Evolutionary conservation across 441 rosid species (phyloP).

Genomic region (Adansonia rubrostipa): DNA sequence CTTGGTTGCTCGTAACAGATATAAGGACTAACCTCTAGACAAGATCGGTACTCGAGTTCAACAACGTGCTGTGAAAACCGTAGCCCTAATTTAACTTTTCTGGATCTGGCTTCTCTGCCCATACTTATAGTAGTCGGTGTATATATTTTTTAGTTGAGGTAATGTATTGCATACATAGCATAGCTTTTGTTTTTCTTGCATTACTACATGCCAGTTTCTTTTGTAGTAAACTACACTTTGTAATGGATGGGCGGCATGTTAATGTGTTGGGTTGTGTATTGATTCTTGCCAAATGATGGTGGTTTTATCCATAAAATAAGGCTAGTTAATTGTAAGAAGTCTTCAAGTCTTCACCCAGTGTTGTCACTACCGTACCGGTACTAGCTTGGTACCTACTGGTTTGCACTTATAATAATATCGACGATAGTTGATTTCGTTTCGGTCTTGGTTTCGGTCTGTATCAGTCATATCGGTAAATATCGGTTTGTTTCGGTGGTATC

Average conservation of each 20-base stretch:
- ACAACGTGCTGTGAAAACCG: background rate
- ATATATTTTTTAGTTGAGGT: background rate
- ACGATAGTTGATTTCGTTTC: too few species aligned
- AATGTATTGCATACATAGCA: background rate
- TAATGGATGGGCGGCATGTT: background rate
- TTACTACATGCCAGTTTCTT: background rate
- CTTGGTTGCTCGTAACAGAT: background rate
- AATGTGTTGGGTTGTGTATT: background rate
- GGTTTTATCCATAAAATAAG: background rate
- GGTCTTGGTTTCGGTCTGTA: too few species aligned
- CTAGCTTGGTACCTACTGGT: too few species aligned
- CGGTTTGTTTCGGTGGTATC: too few species aligned
- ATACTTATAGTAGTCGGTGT: background rate
- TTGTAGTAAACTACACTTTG: background rate
- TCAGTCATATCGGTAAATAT: too few species aligned
- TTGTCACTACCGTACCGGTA: too few species aligned
- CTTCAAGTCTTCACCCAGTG: too few species aligned
- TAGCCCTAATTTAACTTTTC: background rate
- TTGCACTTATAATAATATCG: too few species aligned
- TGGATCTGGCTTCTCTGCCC: background rate
- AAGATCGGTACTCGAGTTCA: background rate
- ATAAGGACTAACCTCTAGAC: background rate
- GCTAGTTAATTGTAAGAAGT: too few species aligned
- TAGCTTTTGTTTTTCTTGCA: background rate
- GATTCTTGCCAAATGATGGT: background rate